Evolutionary conservation across 306 rosid species (phyloP).

Genomic region (Quercus glauca): DNA sequence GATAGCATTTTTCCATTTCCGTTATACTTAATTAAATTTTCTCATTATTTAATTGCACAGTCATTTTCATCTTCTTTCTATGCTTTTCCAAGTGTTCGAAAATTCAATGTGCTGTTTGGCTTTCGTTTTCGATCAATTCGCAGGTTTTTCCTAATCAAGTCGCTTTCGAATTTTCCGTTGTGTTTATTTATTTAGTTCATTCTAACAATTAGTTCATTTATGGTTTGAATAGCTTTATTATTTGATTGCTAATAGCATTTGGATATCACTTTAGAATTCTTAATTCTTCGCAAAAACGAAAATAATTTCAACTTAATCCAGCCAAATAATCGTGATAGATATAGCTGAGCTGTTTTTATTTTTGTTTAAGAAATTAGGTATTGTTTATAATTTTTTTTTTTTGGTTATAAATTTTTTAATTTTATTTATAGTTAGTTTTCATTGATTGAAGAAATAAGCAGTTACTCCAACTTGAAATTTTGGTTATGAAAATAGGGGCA

Average conservation of each 20-base stretch:
- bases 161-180: not conserved
- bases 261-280: not conserved
- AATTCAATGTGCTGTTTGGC: not conserved
- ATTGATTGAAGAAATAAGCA: not conserved
- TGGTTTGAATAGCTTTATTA: not conserved
- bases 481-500: slow-evolving; percentile 2
- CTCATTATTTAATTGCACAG: not conserved
- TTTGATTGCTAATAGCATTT: no score
- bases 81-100: not conserved
- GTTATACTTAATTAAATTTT: not conserved
- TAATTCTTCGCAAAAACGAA: not conserved
- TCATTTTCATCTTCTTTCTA: not conserved
- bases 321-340: not conserved
- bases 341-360: not conserved
- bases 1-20: not conserved
- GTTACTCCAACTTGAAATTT: not conserved
- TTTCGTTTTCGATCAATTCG: not conserved
- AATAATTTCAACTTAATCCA: slow-evolving; percentile 12
- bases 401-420: not conserved
- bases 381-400: not conserved
- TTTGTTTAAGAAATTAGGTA: not conserved
- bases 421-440: not conserved
- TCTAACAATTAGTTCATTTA: not conserved
- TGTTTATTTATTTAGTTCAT: not conserved
- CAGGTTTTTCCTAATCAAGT: slow-evolving; percentile 1